Evolutionary conservation across 192 early-diverging fungal genomes (phyloP).

Genomic region (Umbelopsis sp.): DNA sequence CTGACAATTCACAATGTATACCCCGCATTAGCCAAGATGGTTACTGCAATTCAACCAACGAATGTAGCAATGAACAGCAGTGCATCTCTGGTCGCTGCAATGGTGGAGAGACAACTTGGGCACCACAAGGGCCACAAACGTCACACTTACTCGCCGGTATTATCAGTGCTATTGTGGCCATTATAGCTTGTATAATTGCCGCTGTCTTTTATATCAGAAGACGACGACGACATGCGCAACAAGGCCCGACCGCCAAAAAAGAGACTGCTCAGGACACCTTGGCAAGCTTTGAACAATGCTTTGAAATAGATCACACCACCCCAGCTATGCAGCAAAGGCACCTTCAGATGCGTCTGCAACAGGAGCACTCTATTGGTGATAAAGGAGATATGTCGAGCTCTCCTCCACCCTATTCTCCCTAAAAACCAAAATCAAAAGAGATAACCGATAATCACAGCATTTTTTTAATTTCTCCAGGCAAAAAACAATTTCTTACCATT

Average conservation of each 20-base stretch:
- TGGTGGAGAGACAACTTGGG: not conserved
- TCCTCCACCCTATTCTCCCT: slow-evolving; percentile 21
- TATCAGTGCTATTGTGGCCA: not conserved
- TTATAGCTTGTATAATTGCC: not conserved
- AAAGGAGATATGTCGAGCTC: slow-evolving; percentile 14
- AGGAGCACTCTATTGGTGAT: slow-evolving; percentile 14
- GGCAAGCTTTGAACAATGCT: slow-evolving; percentile 11
- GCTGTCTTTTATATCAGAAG: not conserved
- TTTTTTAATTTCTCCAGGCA: not conserved
- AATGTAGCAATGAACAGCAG: not conserved
- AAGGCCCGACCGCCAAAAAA: not conserved
- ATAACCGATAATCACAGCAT: not conserved
- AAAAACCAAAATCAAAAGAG: not conserved
- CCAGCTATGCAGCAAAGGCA: slow-evolving; percentile 8
- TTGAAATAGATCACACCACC: slow-evolving; percentile 1
- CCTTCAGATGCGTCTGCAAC: slow-evolving; percentile 13
- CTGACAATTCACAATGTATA: not conserved
- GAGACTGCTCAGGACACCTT: not conserved
- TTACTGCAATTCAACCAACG: not conserved
- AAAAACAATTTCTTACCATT: not conserved
- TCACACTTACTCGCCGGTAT: slow-evolving; percentile 2
- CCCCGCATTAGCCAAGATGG: slow-evolving; percentile 5
- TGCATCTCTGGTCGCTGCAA: slow-evolving; percentile 2
- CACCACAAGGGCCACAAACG: not conserved
- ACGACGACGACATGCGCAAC: not conserved